Evolutionary conservation across 805 yeast species (phyloP), one percentile per base, ranked within the genome.

Genomic region (Starmera caribaea): DNA sequence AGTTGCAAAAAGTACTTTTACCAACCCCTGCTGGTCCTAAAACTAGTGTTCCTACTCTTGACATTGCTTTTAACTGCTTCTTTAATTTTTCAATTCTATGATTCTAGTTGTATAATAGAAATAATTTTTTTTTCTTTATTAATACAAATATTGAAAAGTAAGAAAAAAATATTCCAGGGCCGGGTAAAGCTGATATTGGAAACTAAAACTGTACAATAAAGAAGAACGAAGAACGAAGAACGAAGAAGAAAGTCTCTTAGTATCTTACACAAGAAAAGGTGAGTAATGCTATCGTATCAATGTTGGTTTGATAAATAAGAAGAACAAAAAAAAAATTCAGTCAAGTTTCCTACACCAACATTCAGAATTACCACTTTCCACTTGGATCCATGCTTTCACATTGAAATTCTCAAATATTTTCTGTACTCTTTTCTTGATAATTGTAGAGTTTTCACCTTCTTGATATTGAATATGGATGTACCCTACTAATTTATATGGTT

Each of bases 21-120:
- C 98, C 98, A 9, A 84, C 97, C 31, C 98, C 98, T 1, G 98
- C 98, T 15, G 98, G 98, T 1, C 98, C 98, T 47, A 92, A 62
- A 1, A 89, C 96, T 45, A 92, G 65, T 11, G 87, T 90, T 42
- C 97, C 98, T 2, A 88, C 96, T 63, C 96, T 72, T 3, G 97
- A 87, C 98, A 92, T 90, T 16, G 13, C 13, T 34, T 32, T n/a
- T n/a, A n/a, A n/a, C n/a, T n/a, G n/a, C n/a, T n/a, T n/a, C n/a
- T n/a, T n/a, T n/a, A n/a, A n/a, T n/a, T n/a, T n/a, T n/a, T n/a
- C n/a, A n/a, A n/a, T n/a, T n/a, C n/a, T n/a, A n/a, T n/a, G n/a
- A n/a, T n/a, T n/a, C n/a, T n/a, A n/a, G n/a, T n/a, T n/a, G n/a
- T n/a, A n/a, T n/a, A n/a, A n/a, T n/a, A n/a, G n/a, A n/a, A n/a